Evolutionary conservation across 73 alveolate genomes (phyloP), one percentile per base, ranked within the genome.

Genomic region (Stentor coeruleus): DNA sequence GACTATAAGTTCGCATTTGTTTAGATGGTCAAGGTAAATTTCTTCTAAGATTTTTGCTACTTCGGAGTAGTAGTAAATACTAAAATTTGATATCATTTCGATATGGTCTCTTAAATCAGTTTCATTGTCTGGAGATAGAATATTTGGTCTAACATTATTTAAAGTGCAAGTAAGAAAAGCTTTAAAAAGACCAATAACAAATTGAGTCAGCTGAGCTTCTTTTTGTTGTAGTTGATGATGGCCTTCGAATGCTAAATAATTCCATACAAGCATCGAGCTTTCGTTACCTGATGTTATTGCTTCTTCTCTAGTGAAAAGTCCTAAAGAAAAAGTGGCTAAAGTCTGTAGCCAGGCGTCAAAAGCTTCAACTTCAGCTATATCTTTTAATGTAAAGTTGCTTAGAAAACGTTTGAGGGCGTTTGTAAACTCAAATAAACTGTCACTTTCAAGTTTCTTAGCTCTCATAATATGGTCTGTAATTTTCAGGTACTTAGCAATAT

Each of bases 291-390:
- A 66, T 20, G n/a, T 20, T 26, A 66, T 20, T 33, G 79, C n/a
- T 66, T 20, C 36, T 26, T 26, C 15, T 11, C 37, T 66, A 15
- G 36, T 20, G 2, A 66, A 66, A 1, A 33, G 14, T 66, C 39
- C 79, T 20, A 31, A 26, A 66, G 79, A 66, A 66, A 26, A 66
- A 33, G n/a, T 66, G n/a, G 79, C 79, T 31, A 66, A 40, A 20
- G 39, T 40, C 11, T 66, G 20, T 20, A 66, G n/a, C 37, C 79
- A 66, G 39, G n/a, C 15, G 79, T 1, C 33, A 26, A 66, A 66
- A 2, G 36, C 41, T 66, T 1, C 0, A 20, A 11, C n/a, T 2
- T 66, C 79, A 2, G 2, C 1, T 20, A 20, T 20, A 28, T 66
- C 79, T 66, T 66, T 66, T 2, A 66, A 66, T 37, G 20, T 33